Evolutionary conservation across 306 rosid species (phyloP).

Genomic region (Lupinus albus): DNA sequence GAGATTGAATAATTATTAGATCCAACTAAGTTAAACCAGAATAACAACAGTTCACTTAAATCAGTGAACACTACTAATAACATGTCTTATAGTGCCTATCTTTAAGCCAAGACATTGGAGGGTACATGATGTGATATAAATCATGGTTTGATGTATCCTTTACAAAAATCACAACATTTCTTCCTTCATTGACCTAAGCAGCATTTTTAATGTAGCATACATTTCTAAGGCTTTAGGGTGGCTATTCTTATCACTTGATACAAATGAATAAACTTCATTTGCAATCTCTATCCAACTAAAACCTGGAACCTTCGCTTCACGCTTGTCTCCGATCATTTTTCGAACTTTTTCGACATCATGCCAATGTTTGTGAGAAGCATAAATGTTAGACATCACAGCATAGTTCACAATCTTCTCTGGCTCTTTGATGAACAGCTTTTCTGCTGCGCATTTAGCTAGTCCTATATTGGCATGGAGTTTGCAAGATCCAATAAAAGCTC

Average conservation of each 20-base stretch:
- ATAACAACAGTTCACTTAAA: no score
- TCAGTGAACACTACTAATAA: no score
- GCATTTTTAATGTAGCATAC: conserved; percentile 46
- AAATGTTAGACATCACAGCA: conserved; percentile 63
- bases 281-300: conserved; percentile 72
- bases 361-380: conserved; percentile 71
- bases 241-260: conserved; percentile 54
- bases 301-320: conserved; percentile 58
- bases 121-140: background rate
- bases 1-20: no score
- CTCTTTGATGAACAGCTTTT: conserved; percentile 57
- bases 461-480: conserved; percentile 56
- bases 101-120: conserved; percentile 34
- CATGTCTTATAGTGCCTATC: background rate
- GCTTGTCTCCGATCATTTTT: conserved; percentile 45
- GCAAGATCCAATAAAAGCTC: conserved; percentile 81
- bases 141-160: conserved; percentile 21
- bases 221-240: conserved; percentile 54
- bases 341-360: conserved; percentile 59
- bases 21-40: no score
- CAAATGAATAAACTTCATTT: conserved; percentile 55
- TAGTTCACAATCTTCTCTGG: conserved; percentile 62
- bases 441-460: conserved; percentile 66
- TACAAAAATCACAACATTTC: conserved; percentile 28
- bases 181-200: conserved; percentile 55